Evolutionary conservation across 805 yeast species (phyloP), one percentile per base, ranked within the genome.

Genomic region (Lachancea sp.): DNA sequence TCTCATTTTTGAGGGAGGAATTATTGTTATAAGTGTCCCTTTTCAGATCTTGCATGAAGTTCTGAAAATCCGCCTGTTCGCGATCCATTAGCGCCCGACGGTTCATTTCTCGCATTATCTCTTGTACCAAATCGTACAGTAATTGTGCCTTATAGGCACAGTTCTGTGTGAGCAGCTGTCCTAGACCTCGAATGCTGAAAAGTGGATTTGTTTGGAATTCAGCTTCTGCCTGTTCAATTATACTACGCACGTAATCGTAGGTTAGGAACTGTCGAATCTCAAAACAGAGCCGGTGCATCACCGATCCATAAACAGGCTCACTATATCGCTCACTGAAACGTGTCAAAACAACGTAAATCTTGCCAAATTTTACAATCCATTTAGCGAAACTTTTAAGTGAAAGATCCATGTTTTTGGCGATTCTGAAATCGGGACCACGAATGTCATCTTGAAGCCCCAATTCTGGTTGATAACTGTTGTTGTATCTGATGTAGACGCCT

Each of bases 401-500:
- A 1, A 84, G 73, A 55, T 87, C 95, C 55, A 93, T 67, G 47
- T 77, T 79, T 52, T 79, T 82, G 35, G 85, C 81, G 20, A 88
- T 75, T 49, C 78, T 74, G 62, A 75, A 89, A 48, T 83, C 91
- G 1, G 95, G 95, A 12, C 64, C 67, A 9, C 61, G 66, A 10
- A 51, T 32, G 15, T 44, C 38, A 12, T 41, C 46, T 4, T 38
- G 32, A 13, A 13, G 20, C 13, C 44, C 41, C 56, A 42, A 47
- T 5, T 18, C 27, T 0, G 81, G 79, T 54, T 79, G 77, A 56
- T 77, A 86, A 17, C 72, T 69, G 36, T 78, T 83, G 27, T 81
- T 73, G 58, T 75, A 87, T 36, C 89, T 69, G 30, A 91, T 77
- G 57, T 84, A 87, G 17, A 72, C 70, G 0, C 97, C 97, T 60